Base-by-base conservation (phyloP, 768 basidiomycete genomes). In the Coprinellus micaceus region DNA sequence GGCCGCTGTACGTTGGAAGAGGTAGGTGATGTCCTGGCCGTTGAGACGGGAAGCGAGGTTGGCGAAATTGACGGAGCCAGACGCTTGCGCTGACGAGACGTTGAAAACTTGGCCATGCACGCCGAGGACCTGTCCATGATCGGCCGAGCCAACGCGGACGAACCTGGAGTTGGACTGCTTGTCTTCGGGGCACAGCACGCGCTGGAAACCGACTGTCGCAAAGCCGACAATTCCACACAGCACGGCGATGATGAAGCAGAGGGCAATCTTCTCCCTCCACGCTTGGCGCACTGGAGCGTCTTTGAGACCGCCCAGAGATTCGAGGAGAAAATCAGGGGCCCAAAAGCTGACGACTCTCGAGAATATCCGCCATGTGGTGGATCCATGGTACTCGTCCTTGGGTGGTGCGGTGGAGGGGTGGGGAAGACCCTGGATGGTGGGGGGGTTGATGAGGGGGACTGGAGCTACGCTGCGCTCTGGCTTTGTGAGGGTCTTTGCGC, bases 221-320 rank as follows among this genome's bases (percentile, higher is more conserved):
- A 99, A 99, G 10, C 92, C 96, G 52, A 98, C 82, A 44, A 76
- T 69, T 19, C 78, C 85, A 61, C 96, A 97, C 19, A 97, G 71
- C 43, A 94, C 37, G 55, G 82, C 61, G 50, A 94, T 91, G 66
- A 98, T 86, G 70, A 90, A 85, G 72, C 95, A 98, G 3, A 99
- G 77, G 5, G 94, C 84, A 56, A 96, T 86, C 78, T 98, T 99
- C 73, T 99, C 97, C 66, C 95, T 84, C 97, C 97, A 99, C 1
- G 97, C 97, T 69, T 97, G 92, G 59, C 85, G 77, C 52, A 82
- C 79, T 36, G 82, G 77, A 63, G 81, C 81, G 71, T 95, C 93
- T 67, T 82, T 88, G 68, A 98, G 78, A 44, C 93, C 91, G 56
- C 89, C 90, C 11, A 93, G 39, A 2, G 85, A 82, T 22, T 81